Conservation (phyloP, 2,329 filamentous ascomycete genomes). For the Teratosphaeria gauchensis region DNA sequence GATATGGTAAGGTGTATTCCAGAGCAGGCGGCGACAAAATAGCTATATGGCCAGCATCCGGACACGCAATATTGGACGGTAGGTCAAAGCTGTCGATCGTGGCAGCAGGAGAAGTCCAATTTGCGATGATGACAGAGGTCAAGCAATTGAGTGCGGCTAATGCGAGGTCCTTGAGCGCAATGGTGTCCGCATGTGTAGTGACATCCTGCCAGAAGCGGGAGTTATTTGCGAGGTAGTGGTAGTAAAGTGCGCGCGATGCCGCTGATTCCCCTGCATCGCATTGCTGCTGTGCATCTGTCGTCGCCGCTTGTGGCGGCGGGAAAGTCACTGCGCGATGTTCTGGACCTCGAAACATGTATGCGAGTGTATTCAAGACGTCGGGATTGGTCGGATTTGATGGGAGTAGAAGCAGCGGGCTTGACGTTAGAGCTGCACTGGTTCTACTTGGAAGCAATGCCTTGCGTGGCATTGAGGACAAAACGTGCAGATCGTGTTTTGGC, state of each 20-base stretch:
- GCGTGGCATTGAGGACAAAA: constrained; percentile 50
- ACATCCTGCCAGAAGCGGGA: constrained; percentile 44
- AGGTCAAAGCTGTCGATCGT: constrained; percentile 22
- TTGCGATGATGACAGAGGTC: constrained; percentile 43
- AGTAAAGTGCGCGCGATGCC: constrained; percentile 47
- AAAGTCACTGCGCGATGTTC: constrained; percentile 26
- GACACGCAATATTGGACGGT: constrained; percentile 28
- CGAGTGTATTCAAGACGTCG: constrained; percentile 46
- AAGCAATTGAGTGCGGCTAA: constrained; percentile 46
- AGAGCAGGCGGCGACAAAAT: constrained; percentile 43
- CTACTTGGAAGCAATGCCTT: constrained; percentile 40
- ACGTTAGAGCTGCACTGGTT: constrained; percentile 14
- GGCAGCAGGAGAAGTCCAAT: constrained; percentile 36
- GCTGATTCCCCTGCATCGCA: constrained; percentile 32
- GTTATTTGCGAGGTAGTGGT: constrained; percentile 43
- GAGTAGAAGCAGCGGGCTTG: constrained; percentile 39
- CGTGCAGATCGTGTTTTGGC: constrained; percentile 46
- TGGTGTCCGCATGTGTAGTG: constrained; percentile 43
- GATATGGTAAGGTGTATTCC: constrained; percentile 44
- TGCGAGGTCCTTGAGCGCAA: constrained; percentile 48
- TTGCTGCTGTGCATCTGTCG: constrained; percentile 23
- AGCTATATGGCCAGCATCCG: constrained; percentile 38
- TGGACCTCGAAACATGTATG: constrained; percentile 48
- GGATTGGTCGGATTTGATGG: constrained; percentile 44
- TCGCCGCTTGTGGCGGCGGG: constrained; percentile 16